Evolutionary conservation across 805 yeast genomes (phyloP), one percentile per base, ranked within the genome.

Genomic region (Candida sanyiensis): DNA sequence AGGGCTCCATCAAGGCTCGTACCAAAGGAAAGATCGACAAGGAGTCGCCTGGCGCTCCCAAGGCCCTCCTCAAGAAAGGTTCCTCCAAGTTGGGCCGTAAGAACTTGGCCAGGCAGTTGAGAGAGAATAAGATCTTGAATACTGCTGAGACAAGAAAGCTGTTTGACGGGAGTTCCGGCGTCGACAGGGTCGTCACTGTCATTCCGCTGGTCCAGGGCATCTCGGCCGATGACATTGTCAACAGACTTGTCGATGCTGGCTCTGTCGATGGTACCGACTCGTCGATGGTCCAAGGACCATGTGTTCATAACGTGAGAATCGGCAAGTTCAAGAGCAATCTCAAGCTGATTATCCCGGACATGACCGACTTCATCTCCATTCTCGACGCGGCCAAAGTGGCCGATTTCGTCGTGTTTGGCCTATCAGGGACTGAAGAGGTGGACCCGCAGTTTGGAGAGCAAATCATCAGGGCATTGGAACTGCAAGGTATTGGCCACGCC

Each of bases 21-120:
- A 68, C 67, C 52, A 89, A 83, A 56, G 97, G 97, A 44, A 89
- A 87, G 59, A 85, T 90, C 25, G 97, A 89, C 56, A 83, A 81
- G 52, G 63, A 74, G 23, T 58, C 67, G 4, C 26, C 34, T 20
- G 34, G n/a, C 9, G 11, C 17, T 7, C 20, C 24, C 11, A 20
- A 13, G 33, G 31, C 54, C 66, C 20, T 13, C 31, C 48, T 19
- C 54, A 56, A 28, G 37, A 62, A 59, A 43, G 56, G 54, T 11
- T 45, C 54, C 4, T 58, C 72, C n/a, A 74, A 70, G 54, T 53
- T 69, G 26, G 89, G 86, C 52, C 75, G 98, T 51, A 83, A 78
- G 64, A 88, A 93, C 52, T 56, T 74, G 12, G 75, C 87, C 4
- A 82, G 72, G 53, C 99, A 93, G 66, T 51, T 85, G 48, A 83